Base-by-base conservation (phyloP, 2,329 filamentous ascomycete species). In the Diaporthe caulivora region DNA sequence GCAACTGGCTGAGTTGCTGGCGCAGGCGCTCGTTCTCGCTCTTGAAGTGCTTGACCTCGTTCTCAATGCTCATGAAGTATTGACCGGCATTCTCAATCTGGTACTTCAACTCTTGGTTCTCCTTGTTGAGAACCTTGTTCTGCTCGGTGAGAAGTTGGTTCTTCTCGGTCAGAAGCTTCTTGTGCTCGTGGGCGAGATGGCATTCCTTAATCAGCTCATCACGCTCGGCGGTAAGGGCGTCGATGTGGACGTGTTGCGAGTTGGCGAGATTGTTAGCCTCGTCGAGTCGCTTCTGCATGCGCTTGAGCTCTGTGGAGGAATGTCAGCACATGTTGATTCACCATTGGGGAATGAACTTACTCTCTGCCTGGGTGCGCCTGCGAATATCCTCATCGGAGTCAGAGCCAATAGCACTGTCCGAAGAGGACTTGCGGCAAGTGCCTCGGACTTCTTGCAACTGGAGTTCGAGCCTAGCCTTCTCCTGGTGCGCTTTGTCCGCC, bases 181-280 rank as follows among this genome's bases (percentile, higher is more conserved):
- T 86, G 44, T 86, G 54, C 55, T 62, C 69, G 69, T 71, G 58
- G 9, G 69, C 69, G 49, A 51, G 55, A 71, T 51, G 69, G 49
- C 69, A 71, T 49, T 71, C 69, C 47, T 62, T 62, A 47, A 65
- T 65, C 26, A 72, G n/a, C 13, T 70, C 58, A 76, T 94, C 92
- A 40, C 91, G 88, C 80, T 94, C 92, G 40, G 89, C 86, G 3
- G 87, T 86, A 54, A 93, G 82, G 4, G 90, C 88, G 75, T 92
- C 89, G 73, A 89, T 91, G 75, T 91, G 88, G 69, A 91, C 90
- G 67, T 93, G 90, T 47, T 88, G 86, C n/a, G 90, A 86, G 74
- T 87, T 90, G 31, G 89, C 84, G 78, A 92, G 92, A 57, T 89
- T 89, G 71, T 91, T 90, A 49, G 89, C 86, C 76, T 91, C 87